Conservation (phyloP, 2,329 filamentous ascomycete genomes). For the Penicillium capsulatum region DNA sequence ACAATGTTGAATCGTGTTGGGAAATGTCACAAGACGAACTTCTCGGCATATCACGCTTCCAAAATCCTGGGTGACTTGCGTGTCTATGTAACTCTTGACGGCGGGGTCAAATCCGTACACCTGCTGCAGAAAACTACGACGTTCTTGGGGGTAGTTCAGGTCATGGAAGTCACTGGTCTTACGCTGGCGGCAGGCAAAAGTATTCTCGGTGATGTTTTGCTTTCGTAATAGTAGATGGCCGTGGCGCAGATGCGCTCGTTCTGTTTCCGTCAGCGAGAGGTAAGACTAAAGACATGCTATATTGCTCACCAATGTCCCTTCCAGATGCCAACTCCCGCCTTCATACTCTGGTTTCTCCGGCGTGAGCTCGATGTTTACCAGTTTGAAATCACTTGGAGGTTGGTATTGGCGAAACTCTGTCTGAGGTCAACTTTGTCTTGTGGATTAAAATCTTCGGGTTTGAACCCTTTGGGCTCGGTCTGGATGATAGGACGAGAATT, state of each 20-base stretch:
- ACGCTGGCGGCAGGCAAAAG: constrained; percentile 49
- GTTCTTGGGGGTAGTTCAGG: constrained; percentile 4
- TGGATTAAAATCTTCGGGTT: neutral
- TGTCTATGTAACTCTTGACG: constrained; percentile 8
- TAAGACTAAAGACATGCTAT: neutral
- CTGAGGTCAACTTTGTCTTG: constrained; percentile 16
- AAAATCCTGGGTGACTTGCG: constrained; percentile 11
- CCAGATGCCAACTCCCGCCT: constrained; percentile 18
- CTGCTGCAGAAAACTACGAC: constrained; percentile 10
- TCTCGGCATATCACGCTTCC: constrained; percentile 14
- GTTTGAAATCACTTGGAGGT: constrained; percentile 28
- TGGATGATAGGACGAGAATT: constrained; percentile 6
- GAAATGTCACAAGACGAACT: constrained; percentile 21
- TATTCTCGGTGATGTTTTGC: constrained; percentile 56
- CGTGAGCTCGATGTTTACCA: constrained; percentile 18
- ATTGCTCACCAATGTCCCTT: constrained; percentile 17
- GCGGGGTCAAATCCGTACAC: too few species aligned
- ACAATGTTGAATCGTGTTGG: constrained; percentile 22
- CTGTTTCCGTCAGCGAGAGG: too few species aligned
- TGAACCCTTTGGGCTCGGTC: constrained; percentile 16
- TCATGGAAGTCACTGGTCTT: constrained; percentile 30
- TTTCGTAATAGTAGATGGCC: constrained; percentile 62
- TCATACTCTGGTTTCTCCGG: constrained; percentile 14
- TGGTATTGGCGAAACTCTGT: constrained; percentile 31
- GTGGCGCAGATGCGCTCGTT: constrained; percentile 63